A percentile compares a stretch with the other conserved stretches of the same genome.
Conservation (phyloP, 2,329 filamentous ascomycete genomes). For the Calycina herbarum region DNA sequence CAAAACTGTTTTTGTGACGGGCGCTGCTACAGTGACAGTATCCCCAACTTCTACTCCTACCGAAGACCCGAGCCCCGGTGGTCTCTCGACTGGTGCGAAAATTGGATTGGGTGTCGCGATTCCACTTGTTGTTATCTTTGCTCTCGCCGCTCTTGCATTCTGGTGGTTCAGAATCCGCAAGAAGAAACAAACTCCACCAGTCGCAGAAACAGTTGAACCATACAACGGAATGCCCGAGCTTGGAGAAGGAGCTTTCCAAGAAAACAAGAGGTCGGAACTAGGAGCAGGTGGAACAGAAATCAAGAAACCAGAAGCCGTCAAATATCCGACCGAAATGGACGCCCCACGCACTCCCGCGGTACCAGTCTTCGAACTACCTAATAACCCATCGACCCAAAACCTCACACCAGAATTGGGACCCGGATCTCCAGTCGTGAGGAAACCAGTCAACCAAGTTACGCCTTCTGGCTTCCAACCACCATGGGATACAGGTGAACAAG, state of each 20-base stretch:
- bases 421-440: neutral
- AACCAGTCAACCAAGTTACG: neutral
- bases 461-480: neutral
- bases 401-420: too few relatives aligned
- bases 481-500: neutral
- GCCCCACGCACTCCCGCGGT: neutral
- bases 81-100: constrained; percentile 7
- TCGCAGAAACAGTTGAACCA: neutral
- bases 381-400: neutral
- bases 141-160: neutral
- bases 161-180: constrained; percentile 8
- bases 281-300: neutral
- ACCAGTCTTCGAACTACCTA: neutral
- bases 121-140: constrained; percentile 7
- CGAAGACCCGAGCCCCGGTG: neutral
- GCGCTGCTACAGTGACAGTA: neutral
- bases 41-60: neutral
- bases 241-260: neutral
- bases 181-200: neutral
- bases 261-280: neutral
- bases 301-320: neutral
- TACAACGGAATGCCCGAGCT: constrained; percentile 6
- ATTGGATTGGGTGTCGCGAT: constrained; percentile 9
- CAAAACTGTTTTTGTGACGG: neutral
- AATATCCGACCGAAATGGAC: neutral